Evolutionary conservation across 192 early-diverging fungal species (phyloP), one percentile per base, ranked within the genome.

Genomic region (Jimgerdemannia flammicorona): DNA sequence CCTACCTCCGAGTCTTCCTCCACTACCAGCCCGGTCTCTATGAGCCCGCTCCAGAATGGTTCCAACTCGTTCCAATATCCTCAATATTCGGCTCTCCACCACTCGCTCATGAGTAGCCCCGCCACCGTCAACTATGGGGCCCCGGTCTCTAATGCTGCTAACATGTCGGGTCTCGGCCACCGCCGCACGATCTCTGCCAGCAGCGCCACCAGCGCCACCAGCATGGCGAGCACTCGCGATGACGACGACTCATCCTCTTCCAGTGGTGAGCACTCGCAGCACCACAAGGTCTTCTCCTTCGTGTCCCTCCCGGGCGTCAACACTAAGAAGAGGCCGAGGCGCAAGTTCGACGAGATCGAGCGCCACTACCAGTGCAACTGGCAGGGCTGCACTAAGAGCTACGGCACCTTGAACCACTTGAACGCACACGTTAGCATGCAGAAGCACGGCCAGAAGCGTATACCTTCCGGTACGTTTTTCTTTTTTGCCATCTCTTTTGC

Each of bases 351-450:
- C 78, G 90, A 91, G 73, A 88, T 91, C 73, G 90, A 91, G 69
- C 87, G 90, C 41, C 78, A 87, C 18, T 91, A 91, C 70, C 77
- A 79, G 44, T 91, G 90, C 80, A 89, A 81, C 68, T 87, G 77
- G 80, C 70, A 72, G 3, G 87, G 81, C 14, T 91, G 90, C 64
- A 80, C 80, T 40, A 91, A 91, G 73, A 80, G 84, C 9, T 91
- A 91, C 75, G 90, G 90, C 11, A 91, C 90, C 29, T 76, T 91
- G 9, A 91, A 91, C 75, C 90, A 91, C 66, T 74, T 91, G 54
- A 91, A 91, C 73, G 87, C 90, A n/a, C 90, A 91, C 74, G 86
- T 91, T 10, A 83, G 75, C 59, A 91, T 91, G 90, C 90, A 91
- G 70, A 90, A 87, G 75, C 90, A 91, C 72, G 90, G 86, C 43